A percentile compares a stretch with the other conserved stretches of the same genome.
Conservation (phyloP, 306 rosid species). For the Boehmeria nivea region DNA sequence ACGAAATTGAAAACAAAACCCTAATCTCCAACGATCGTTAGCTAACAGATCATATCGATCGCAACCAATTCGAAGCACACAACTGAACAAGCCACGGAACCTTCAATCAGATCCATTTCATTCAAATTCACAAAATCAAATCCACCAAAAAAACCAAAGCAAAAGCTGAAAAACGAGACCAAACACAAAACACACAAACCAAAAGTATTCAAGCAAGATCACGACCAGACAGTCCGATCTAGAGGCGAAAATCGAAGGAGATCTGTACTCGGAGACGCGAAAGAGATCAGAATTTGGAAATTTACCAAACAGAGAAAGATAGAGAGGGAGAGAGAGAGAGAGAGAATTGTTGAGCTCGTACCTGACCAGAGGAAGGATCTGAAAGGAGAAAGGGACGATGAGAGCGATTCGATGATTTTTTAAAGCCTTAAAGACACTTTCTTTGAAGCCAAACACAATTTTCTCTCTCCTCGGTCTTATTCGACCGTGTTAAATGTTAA, state of each 20-base stretch:
- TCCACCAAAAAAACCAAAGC: background rate
- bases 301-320: background rate
- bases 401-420: constrained; percentile 22
- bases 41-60: background rate
- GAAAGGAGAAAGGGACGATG: constrained; percentile 8
- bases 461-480: constrained; percentile 18
- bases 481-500: no score
- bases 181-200: background rate
- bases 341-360: background rate
- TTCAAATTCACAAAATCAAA: background rate
- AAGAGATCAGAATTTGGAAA: background rate
- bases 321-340: constrained; percentile 2
- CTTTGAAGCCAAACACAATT: background rate
- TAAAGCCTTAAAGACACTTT: background rate
- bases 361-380: constrained; percentile 7
- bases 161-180: background rate
- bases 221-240: background rate
- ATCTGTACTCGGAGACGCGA: background rate
- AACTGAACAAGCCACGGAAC: constrained; percentile 6
- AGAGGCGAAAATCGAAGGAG: background rate
- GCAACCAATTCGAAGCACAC: background rate
- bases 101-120: constrained; percentile 11
- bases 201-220: background rate
- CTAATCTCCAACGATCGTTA: background rate
- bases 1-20: background rate